These are phyloP conservation scores for Populus alba DNA, from an alignment of 345 rosid genomes.

Conservation along the genomic window DNA sequence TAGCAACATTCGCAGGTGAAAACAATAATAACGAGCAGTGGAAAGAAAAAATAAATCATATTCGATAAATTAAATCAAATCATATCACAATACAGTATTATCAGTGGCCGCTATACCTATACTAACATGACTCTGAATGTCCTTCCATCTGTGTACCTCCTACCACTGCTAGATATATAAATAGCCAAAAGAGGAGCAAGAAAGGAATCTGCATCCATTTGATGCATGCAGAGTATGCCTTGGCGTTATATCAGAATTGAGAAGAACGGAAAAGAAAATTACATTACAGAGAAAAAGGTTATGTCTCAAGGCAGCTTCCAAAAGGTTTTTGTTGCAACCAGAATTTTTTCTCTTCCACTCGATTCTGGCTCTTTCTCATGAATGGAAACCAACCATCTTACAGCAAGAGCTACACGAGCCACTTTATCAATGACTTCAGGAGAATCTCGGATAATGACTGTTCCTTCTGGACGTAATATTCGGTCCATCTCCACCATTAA, in stretches of 20 bases:
- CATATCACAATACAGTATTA: slow-evolving; percentile 7
- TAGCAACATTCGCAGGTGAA: too few species aligned
- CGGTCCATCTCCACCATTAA: slow-evolving; percentile 92
- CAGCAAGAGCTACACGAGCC: slow-evolving; percentile 58
- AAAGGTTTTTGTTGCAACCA: slow-evolving; percentile 65
- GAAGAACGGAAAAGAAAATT: slow-evolving; percentile 36
- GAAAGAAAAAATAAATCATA: too few species aligned
- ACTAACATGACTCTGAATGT: slow-evolving; percentile 13
- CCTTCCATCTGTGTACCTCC: slow-evolving; percentile 20
- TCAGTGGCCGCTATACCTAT: slow-evolving; percentile 11
- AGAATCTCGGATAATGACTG: slow-evolving; percentile 67
- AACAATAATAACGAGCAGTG: neutral
- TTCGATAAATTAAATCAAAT: neutral
- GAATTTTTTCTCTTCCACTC: slow-evolving; percentile 62
- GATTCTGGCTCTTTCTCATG: slow-evolving; percentile 76
- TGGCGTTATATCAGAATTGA: slow-evolving; percentile 20
- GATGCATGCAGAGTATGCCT: slow-evolving; percentile 37
- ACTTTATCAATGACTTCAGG: slow-evolving; percentile 83
- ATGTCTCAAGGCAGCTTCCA: slow-evolving; percentile 55
- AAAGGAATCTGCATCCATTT: slow-evolving; percentile 32
- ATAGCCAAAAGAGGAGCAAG: slow-evolving; percentile 17
- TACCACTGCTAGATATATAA: slow-evolving; percentile 20
- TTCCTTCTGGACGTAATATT: slow-evolving; percentile 84
- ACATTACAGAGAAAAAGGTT: slow-evolving; percentile 30
- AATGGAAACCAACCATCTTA: slow-evolving; percentile 62